Percentiles rank a stretch among this genome's conserved stretches.
Evolutionary conservation across 352 stramenopile genomes (phyloP).

Genomic region (Phytophthora podocarpi): DNA sequence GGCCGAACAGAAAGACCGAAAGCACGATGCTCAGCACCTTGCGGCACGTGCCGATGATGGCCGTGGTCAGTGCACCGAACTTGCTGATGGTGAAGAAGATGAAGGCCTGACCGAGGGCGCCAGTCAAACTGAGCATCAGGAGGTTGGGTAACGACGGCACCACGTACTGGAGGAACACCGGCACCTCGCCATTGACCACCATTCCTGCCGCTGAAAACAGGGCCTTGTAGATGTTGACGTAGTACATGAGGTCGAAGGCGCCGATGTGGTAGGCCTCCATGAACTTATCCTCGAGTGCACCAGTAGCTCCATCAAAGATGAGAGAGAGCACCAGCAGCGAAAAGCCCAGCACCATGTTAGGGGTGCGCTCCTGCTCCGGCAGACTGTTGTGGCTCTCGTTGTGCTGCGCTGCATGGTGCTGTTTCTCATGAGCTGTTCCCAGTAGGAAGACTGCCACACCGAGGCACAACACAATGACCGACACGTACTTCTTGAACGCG

Average conservation of each 20-base stretch:
- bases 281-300: slow-evolving; percentile 83
- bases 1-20: slow-evolving; percentile 82
- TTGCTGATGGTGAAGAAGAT: slow-evolving; percentile 90
- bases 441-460: slow-evolving; percentile 82
- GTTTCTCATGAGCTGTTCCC: slow-evolving; percentile 75
- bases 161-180: slow-evolving; percentile 64
- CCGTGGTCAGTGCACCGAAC: slow-evolving; percentile 84
- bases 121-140: slow-evolving; percentile 75
- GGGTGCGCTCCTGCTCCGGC: slow-evolving; percentile 53
- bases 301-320: slow-evolving; percentile 79
- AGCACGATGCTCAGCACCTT: slow-evolving; percentile 89
- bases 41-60: slow-evolving; percentile 86
- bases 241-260: slow-evolving; percentile 88
- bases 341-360: slow-evolving; percentile 72
- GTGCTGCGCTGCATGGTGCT: slow-evolving; percentile 45
- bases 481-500: slow-evolving; percentile 82
- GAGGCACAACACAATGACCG: slow-evolving; percentile 70
- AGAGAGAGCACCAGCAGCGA: slow-evolving; percentile 74
- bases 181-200: slow-evolving; percentile 75
- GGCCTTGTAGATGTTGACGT: slow-evolving; percentile 88
- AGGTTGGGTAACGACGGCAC: slow-evolving; percentile 66
- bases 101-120: slow-evolving; percentile 80
- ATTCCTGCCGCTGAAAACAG: slow-evolving; percentile 70
- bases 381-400: slow-evolving; percentile 52
- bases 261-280: slow-evolving; percentile 83